Conservation (phyloP, 352 stramenopile genomes). For the Globisporangium barbulae region DNA sequence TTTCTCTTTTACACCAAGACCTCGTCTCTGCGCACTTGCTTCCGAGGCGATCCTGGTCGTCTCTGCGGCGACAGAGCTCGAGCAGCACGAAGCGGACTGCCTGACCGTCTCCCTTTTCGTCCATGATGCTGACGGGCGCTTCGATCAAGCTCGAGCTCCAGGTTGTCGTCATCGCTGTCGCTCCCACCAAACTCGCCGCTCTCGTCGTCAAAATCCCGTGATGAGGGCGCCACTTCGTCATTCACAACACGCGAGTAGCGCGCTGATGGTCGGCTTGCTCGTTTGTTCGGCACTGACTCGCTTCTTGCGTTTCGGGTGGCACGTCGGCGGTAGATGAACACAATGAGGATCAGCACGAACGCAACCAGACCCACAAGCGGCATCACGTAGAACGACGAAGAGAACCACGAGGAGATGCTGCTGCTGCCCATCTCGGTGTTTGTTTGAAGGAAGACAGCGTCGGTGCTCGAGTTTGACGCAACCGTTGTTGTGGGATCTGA, state of each 20-base stretch:
- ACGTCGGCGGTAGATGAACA: conserved; percentile 12
- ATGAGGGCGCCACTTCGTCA: conserved; percentile 16
- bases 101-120: neutral
- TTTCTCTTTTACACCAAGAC: conserved; percentile 1
- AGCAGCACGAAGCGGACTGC: conserved; percentile 4
- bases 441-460: conserved; percentile 1
- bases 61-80: neutral
- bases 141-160: conserved; percentile 7
- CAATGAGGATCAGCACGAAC: conserved; percentile 9
- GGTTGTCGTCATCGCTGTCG: neutral
- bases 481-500: neutral
- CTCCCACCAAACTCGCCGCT: conserved; percentile 16
- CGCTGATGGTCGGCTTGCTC: neutral
- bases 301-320: neutral
- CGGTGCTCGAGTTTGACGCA: neutral
- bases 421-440: neutral
- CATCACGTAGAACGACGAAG: conserved; percentile 19
- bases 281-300: neutral
- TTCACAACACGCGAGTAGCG: conserved; percentile 20
- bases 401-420: neutral
- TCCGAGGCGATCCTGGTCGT: conserved; percentile 5
- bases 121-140: conserved; percentile 1
- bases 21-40: conserved; percentile 24
- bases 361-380: conserved; percentile 12
- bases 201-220: conserved; percentile 9